Conservation (phyloP, 495 filamentous ascomycete species). For the Penicillium arizonense region DNA sequence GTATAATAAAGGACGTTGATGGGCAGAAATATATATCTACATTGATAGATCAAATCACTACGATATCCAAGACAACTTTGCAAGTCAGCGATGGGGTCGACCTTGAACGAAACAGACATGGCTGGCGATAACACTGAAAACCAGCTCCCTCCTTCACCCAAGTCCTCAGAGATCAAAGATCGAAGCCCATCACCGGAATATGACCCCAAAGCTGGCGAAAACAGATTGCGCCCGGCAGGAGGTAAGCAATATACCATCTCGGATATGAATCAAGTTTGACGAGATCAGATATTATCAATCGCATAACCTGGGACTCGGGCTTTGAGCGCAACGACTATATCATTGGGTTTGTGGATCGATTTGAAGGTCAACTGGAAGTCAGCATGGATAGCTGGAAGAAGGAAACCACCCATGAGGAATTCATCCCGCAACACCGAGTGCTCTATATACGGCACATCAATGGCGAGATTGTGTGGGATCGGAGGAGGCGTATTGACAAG, state of each 20-base stretch:
- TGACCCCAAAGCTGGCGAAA: constrained; percentile 7
- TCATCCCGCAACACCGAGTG: constrained; percentile 80
- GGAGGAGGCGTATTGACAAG: constrained; percentile 51
- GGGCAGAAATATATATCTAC: no score
- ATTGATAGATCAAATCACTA: no score
- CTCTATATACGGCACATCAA: constrained; percentile 63
- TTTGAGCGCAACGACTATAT: constrained; percentile 63
- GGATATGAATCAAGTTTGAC: not conserved
- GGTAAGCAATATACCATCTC: not conserved
- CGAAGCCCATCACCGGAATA: not conserved
- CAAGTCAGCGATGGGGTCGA: no score
- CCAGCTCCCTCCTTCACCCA: no score
- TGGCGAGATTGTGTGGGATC: constrained; percentile 55
- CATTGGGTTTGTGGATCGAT: constrained; percentile 76
- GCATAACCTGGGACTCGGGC: constrained; percentile 67
- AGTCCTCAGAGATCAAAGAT: no score
- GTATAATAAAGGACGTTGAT: no score
- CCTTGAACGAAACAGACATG: not conserved
- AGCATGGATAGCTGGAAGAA: constrained; percentile 65
- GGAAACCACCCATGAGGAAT: constrained; percentile 79
- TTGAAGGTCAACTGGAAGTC: constrained; percentile 63
- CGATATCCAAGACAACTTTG: no score
- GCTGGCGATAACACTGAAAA: not conserved
- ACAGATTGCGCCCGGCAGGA: constrained; percentile 11
- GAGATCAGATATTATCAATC: constrained; percentile 63